Evolutionary conservation across 768 basidiomycete genomes (phyloP).

Genomic region (Saitozyma sp.): DNA sequence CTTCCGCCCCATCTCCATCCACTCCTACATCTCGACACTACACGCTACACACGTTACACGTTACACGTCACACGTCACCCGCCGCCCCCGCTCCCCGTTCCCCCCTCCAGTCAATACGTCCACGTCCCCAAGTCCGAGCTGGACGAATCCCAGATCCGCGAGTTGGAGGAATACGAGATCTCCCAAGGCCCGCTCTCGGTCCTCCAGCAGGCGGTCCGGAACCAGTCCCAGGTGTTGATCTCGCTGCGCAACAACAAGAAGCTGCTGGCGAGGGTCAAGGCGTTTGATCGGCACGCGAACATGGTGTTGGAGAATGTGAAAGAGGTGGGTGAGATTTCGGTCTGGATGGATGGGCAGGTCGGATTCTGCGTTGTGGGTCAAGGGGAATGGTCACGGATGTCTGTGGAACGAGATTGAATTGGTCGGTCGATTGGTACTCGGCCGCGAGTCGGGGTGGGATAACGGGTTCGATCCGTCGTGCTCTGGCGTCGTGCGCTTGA

Average conservation of each 20-base stretch:
- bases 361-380: too few species aligned
- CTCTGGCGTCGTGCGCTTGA: background rate
- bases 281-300: constrained; percentile 97
- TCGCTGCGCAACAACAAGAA: constrained; percentile 99
- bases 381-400: too few species aligned
- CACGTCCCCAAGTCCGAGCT: constrained; percentile 96
- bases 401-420: too few species aligned
- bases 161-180: constrained; percentile 97
- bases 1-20: too few species aligned
- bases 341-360: too few species aligned
- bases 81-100: background rate
- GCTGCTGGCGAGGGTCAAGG: constrained; percentile 79
- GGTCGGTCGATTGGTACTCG: background rate
- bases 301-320: constrained; percentile 99
- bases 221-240: constrained; percentile 96
- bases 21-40: too few species aligned
- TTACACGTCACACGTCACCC: background rate
- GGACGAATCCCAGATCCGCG: constrained; percentile 92
- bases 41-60: background rate
- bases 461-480: too few species aligned
- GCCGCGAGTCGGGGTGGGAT: background rate
- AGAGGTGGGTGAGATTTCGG: constrained; percentile 64
- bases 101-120: constrained; percentile 77
- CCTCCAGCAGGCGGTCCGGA: constrained; percentile 88
- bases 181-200: constrained; percentile 65